These are phyloP conservation scores for Ramaria sp. DNA, from an alignment of 768 basidiomycete genomes.

Conservation along the genomic window DNA sequence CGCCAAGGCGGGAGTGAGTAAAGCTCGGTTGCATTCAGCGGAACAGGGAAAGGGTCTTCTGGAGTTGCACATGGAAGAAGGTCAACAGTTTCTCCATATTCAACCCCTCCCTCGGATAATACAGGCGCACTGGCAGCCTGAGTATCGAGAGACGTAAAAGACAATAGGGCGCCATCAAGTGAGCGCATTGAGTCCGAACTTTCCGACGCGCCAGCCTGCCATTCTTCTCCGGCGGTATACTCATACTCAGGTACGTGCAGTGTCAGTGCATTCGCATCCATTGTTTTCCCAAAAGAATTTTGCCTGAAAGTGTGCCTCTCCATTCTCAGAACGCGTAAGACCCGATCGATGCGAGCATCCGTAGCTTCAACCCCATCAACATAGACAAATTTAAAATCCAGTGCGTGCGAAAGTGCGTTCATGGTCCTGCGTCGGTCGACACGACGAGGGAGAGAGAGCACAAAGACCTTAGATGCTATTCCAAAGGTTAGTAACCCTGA, in stretches of 20 bases:
- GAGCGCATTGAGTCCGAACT: too few species aligned
- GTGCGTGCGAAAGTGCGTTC: background rate
- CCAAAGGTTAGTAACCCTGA: constrained; percentile 2
- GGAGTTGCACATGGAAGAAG: background rate
- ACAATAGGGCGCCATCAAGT: too few species aligned
- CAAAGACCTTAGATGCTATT: background rate
- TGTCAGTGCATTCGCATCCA: background rate
- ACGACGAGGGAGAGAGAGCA: constrained; percentile 1
- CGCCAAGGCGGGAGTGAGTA: background rate
- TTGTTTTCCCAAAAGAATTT: background rate
- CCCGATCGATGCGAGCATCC: background rate
- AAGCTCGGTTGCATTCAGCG: background rate
- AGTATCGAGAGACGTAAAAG: background rate
- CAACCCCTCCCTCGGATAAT: background rate
- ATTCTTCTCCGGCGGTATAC: too few species aligned
- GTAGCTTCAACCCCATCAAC: background rate
- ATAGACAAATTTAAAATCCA: background rate
- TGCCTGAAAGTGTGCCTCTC: background rate
- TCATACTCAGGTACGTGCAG: too few species aligned
- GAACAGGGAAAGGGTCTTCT: background rate
- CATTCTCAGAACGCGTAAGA: background rate
- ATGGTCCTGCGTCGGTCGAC: constrained; percentile 1
- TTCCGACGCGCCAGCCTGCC: too few species aligned
- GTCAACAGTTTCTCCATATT: background rate
- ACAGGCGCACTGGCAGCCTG: background rate